A percentile compares a stretch with the other conserved stretches of the same genome.
Conservation (phyloP, 2,329 filamentous ascomycete species). For the Lithohypha guttulata region DNA sequence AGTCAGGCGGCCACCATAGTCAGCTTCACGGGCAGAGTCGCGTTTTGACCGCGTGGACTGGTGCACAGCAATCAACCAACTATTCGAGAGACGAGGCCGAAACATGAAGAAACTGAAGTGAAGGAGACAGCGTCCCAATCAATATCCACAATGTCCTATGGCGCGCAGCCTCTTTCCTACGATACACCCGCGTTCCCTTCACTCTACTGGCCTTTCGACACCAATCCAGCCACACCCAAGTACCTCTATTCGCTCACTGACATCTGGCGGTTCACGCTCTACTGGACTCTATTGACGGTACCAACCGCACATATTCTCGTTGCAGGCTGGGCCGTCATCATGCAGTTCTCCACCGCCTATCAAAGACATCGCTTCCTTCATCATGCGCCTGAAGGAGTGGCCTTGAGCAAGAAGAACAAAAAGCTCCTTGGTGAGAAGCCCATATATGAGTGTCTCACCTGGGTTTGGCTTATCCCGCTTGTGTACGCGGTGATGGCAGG, state of each 20-base stretch:
- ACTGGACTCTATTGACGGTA: slow-evolving; percentile 77
- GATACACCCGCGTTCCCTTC: slow-evolving; percentile 64
- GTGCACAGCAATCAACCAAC: too few species aligned
- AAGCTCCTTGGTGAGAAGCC: slow-evolving; percentile 19
- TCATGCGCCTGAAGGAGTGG: slow-evolving; percentile 11
- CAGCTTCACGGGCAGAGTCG: too few species aligned
- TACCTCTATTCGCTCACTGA: slow-evolving; percentile 66
- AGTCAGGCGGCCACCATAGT: too few species aligned
- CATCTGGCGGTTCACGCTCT: slow-evolving; percentile 77
- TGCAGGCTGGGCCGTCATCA: slow-evolving; percentile 58
- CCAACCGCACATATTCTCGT: slow-evolving; percentile 63
- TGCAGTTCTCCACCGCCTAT: slow-evolving; percentile 40
- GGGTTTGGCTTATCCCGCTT: slow-evolving; percentile 60
- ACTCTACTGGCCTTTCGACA: slow-evolving; percentile 62
- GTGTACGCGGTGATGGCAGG: slow-evolving; percentile 62
- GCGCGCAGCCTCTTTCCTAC: slow-evolving; percentile 37
- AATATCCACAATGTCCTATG: slow-evolving; percentile 15
- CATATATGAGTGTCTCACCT: slow-evolving; percentile 18
- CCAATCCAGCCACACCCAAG: slow-evolving; percentile 43
- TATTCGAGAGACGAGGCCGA: too few species aligned
- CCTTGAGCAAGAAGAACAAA: slow-evolving; percentile 17
- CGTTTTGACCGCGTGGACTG: too few species aligned
- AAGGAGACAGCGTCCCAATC: too few species aligned
- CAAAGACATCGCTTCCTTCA: slow-evolving; percentile 14
- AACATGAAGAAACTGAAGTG: too few species aligned